Conservation (phyloP, 1,284 basidiomycete species). For the Volvariella surrecta region DNA sequence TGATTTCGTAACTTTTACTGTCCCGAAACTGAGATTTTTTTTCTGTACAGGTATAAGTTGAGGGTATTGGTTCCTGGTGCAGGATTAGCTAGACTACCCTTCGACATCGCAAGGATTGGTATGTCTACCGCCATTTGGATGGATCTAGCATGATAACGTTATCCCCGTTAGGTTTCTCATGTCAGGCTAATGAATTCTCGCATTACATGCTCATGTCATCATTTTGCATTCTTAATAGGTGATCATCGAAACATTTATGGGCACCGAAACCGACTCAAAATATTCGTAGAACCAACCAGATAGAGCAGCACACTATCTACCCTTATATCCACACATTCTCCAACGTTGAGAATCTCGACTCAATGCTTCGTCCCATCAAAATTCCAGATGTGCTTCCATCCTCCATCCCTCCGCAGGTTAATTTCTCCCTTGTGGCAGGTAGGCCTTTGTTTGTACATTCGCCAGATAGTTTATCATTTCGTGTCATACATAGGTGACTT, state of each 20-base stretch:
- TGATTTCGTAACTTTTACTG: too few species aligned
- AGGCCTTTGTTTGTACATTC: background rate
- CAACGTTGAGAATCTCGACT: conserved; percentile 54
- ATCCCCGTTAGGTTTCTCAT: conserved; percentile 59
- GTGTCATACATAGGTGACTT: conserved; percentile 74
- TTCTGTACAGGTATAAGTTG: conserved; percentile 36
- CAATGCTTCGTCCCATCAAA: conserved; percentile 57
- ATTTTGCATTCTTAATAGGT: conserved; percentile 78
- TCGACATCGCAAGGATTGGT: conserved; percentile 80
- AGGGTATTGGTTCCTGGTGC: conserved; percentile 84
- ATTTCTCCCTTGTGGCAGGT: conserved; percentile 85
- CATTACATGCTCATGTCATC: conserved; percentile 88
- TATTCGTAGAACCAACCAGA: conserved; percentile 48
- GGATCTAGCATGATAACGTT: conserved; percentile 8
- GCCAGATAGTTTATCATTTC: conserved; percentile 1
- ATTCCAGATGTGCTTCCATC: conserved; percentile 84
- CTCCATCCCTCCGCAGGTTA: conserved; percentile 49
- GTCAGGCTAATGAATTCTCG: conserved; percentile 91
- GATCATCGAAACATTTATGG: conserved; percentile 8
- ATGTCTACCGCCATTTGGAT: conserved; percentile 6
- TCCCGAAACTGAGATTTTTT: too few species aligned
- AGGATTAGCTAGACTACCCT: conserved; percentile 79
- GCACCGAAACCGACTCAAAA: background rate
- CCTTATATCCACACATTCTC: conserved; percentile 90
- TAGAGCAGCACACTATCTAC: conserved; percentile 68